Evolutionary conservation across 805 yeast genomes (phyloP).

Genomic region (Schwanniomyces sp.): DNA sequence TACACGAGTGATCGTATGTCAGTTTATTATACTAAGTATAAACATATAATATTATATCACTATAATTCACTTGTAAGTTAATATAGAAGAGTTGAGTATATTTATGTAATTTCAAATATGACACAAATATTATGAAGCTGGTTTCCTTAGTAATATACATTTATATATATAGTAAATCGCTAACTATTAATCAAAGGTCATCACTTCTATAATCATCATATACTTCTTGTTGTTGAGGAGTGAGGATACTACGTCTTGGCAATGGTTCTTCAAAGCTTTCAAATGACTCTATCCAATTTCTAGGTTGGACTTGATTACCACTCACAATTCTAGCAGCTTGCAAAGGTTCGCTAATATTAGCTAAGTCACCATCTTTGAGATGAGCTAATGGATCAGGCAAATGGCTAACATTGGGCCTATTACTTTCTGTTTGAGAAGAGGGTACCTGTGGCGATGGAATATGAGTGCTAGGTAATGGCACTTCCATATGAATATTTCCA

Average conservation of each 20-base stretch:
- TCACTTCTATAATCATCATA: slow-evolving; percentile 43
- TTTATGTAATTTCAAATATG: too few species aligned
- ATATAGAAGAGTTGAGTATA: too few species aligned
- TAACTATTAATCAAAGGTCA: slow-evolving; percentile 23
- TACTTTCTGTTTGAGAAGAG: neutral
- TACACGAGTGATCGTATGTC: too few species aligned
- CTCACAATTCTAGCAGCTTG: slow-evolving; percentile 41
- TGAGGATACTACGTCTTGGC: slow-evolving; percentile 17
- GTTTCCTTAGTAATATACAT: too few species aligned
- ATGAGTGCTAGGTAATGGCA: neutral
- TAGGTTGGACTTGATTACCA: slow-evolving; percentile 37
- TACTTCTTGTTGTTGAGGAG: slow-evolving; percentile 34
- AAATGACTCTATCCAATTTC: slow-evolving; percentile 39
- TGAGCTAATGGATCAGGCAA: slow-evolving; percentile 47
- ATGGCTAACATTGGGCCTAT: slow-evolving; percentile 14
- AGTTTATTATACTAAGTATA: too few species aligned
- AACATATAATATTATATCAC: too few species aligned
- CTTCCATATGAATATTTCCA: neutral
- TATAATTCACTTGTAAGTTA: too few species aligned
- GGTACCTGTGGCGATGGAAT: neutral
- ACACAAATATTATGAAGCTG: too few species aligned
- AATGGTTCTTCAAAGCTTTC: slow-evolving; percentile 16
- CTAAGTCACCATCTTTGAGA: slow-evolving; percentile 38
- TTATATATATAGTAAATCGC: too few species aligned
- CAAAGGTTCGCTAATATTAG: slow-evolving; percentile 29